Percentiles rank a stretch among this genome's conserved stretches.
Conservation (phyloP, 2,329 filamentous ascomycete genomes). For the Scortechinia acanthostroma region DNA sequence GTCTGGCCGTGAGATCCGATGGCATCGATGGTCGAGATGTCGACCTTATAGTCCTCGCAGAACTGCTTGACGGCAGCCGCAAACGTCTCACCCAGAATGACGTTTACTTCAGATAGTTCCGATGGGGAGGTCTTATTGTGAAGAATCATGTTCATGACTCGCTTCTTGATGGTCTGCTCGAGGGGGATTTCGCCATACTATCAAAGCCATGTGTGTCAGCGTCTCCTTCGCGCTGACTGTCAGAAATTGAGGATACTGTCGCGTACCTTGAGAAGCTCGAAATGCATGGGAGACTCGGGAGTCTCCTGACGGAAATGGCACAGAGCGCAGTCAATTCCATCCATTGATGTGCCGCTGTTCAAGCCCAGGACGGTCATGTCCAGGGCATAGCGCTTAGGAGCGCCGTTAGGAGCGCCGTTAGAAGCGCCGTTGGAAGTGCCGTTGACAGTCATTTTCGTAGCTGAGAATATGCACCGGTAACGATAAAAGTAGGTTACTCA, state of each 20-base stretch:
- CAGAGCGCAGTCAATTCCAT: constrained; percentile 49
- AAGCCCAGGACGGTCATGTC: constrained; percentile 45
- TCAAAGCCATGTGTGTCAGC: neutral
- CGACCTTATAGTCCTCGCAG: constrained; percentile 29
- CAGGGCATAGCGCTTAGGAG: constrained; percentile 20
- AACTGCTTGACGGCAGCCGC: constrained; percentile 41
- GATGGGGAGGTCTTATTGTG: constrained; percentile 42
- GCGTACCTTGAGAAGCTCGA: constrained; percentile 36
- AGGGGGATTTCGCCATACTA: constrained; percentile 49
- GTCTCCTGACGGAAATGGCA: constrained; percentile 45
- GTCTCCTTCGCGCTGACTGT: neutral
- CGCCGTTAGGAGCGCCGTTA: constrained; percentile 3
- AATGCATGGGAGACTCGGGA: constrained; percentile 41
- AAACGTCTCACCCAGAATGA: constrained; percentile 47
- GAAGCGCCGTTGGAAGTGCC: constrained; percentile 4
- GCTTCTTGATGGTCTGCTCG: constrained; percentile 41
- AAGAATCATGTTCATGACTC: constrained; percentile 47
- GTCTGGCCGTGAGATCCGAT: constrained; percentile 52
- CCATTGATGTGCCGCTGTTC: constrained; percentile 45
- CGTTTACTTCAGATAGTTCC: constrained; percentile 46
- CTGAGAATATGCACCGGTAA: too few relatives aligned
- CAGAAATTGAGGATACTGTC: too few relatives aligned
- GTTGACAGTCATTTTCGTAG: constrained; percentile 9
- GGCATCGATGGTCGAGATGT: constrained; percentile 36
- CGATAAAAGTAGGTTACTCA: too few relatives aligned